These are phyloP conservation scores for Geotrichum macrosporum DNA, from an alignment of 1,139 yeast genomes.

Conservation along the genomic window DNA sequence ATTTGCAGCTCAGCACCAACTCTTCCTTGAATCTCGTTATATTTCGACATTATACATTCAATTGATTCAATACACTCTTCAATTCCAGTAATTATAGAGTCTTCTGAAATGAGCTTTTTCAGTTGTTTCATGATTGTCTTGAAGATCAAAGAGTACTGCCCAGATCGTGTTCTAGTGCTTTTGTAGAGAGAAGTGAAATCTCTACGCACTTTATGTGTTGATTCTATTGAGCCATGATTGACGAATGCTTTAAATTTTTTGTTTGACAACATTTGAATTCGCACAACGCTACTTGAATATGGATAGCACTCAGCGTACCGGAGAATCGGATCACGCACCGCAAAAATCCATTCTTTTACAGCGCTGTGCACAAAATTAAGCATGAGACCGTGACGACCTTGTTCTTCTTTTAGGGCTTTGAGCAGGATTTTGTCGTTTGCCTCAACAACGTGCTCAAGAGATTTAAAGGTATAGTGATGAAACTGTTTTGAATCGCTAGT, in stretches of 20 bases:
- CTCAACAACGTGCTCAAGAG: constrained; percentile 11
- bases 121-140: constrained; percentile 4
- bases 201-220: constrained; percentile 10
- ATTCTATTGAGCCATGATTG: constrained; percentile 1
- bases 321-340: constrained; percentile 15
- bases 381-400: constrained; percentile 12
- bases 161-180: constrained; percentile 19
- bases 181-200: constrained; percentile 17
- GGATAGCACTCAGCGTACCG: constrained; percentile 14
- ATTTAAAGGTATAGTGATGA: constrained; percentile 15
- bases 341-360: constrained; percentile 14
- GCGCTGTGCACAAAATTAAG: constrained; percentile 5
- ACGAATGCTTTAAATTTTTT: constrained; percentile 15
- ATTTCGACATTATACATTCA: constrained; percentile 4
- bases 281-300: constrained; percentile 13
- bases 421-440: constrained; percentile 16
- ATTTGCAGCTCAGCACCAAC: constrained; percentile 12
- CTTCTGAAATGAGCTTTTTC: constrained; percentile 9
- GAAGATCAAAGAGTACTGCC: constrained; percentile 13
- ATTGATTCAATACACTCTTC: constrained; percentile 12
- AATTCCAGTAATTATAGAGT: constrained; percentile 9
- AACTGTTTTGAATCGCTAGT: constrained; percentile 8
- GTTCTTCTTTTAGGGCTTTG: constrained; percentile 16
- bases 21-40: constrained; percentile 15
- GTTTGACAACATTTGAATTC: constrained; percentile 1